phyloP scores from a whole-genome alignment of 2,329 filamentous ascomycete genomes.

The Botryotinia calthae region DNA sequence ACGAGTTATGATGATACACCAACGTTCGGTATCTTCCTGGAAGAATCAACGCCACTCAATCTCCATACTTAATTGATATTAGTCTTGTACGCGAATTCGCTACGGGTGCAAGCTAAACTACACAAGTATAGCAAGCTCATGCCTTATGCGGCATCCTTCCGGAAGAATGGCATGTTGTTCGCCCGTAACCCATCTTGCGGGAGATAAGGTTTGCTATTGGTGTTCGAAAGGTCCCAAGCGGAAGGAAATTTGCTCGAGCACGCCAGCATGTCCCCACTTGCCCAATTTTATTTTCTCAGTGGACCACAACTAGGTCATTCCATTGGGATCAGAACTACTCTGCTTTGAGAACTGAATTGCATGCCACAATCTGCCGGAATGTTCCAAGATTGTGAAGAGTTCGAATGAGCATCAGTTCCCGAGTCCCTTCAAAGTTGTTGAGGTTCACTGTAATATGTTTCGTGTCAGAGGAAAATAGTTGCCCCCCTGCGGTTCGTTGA shows the following conservation, averaged over 20 bases:
- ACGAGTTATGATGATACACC: background rate
- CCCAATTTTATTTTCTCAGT: background rate
- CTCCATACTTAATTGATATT: background rate
- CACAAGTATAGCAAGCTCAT: background rate
- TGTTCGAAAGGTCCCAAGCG: background rate
- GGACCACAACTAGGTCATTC: background rate
- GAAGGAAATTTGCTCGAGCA: slow-evolving; percentile 1
- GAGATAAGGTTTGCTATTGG: background rate
- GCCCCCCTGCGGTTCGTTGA: background rate
- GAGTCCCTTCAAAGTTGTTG: background rate
- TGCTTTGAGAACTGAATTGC: background rate
- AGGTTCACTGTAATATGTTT: slow-evolving; percentile 4
- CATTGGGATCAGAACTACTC: background rate
- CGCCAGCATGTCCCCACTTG: slow-evolving; percentile 1
- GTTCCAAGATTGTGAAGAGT: background rate
- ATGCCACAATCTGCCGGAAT: background rate
- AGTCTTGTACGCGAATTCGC: background rate
- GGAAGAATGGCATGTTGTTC: background rate
- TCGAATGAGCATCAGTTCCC: background rate
- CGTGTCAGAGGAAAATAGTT: background rate
- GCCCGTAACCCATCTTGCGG: background rate
- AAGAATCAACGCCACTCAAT: background rate
- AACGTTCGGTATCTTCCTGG: background rate
- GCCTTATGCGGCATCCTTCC: background rate
- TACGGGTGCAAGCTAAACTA: background rate